Evolutionary conservation across 2,329 filamentous ascomycete species (phyloP), one percentile per base, ranked within the genome.

Genomic region (Alternaria sp.): DNA sequence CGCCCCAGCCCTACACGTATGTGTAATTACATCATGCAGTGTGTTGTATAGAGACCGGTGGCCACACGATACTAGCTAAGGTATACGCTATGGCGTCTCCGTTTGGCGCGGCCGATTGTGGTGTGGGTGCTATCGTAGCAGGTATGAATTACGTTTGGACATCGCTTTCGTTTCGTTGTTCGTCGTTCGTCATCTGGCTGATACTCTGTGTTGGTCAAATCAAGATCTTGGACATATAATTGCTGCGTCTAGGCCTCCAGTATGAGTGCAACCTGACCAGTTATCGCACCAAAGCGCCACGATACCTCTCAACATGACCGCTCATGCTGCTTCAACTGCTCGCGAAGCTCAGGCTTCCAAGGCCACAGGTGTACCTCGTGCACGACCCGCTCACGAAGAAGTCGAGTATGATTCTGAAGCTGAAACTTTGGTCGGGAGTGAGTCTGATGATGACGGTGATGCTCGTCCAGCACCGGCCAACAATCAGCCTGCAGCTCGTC

Each of bases 381-480:
- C 30, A 66, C 53, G 61, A 66, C 49, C 57, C 53, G 13, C 23
- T 10, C 12, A 49, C 50, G 19, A 57, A 30, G 13, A 44, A 11
- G 2, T 55, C 44, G 21, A 59, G 51, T 32, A 45, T 66, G 17
- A 52, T 46, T 57, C 32, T 66, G 25, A 61, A 57, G 30, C 19
- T 60, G 40, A 53, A 17, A 49, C 44, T 66, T 15, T 61, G 53
- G 53, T 58, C 30, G 28, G 26, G 40, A n/a, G 15, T 61, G 43
- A 58, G 57, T 44, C n/a, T 66, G 25, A 62, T 59, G 45, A 40
- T 45, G 30, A 51, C 45, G n/a, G 15, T 62, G 9, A 32, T 55
- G 17, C 30, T 64, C n/a, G 25, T 47, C n/a, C 43, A 45, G 13
- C 40, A 26, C n/a, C 36, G 54, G 6, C 59, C 54, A 13, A 58